Conservation (phyloP, 2,329 filamentous ascomycete genomes). For the Fusarium papillatum region DNA sequence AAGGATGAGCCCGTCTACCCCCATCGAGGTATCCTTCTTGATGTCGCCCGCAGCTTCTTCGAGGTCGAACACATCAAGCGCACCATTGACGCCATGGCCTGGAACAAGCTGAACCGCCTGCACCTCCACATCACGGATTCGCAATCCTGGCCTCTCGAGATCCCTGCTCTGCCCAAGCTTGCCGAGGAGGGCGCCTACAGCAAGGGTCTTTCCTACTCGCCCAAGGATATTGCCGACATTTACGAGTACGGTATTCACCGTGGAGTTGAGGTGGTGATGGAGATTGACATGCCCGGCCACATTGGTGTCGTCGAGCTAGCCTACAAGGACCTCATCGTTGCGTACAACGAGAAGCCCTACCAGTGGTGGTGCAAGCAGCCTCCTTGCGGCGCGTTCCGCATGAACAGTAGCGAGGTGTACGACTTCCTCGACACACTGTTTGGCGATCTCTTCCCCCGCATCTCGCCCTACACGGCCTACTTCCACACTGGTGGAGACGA, state of each 20-base stretch:
- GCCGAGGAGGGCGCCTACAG: constrained; percentile 81
- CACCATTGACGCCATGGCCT: constrained; percentile 82
- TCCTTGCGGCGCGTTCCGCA: constrained; percentile 78
- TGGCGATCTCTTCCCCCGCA: constrained; percentile 81
- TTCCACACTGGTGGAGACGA: constrained; percentile 94
- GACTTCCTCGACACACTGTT: constrained; percentile 80
- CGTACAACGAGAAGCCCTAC: constrained; percentile 68
- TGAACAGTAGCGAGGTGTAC: constrained; percentile 80
- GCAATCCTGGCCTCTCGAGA: constrained; percentile 88
- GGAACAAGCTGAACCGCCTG: constrained; percentile 87
- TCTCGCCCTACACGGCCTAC: constrained; percentile 77
- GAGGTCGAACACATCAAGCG: constrained; percentile 76
- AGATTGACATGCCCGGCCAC: constrained; percentile 74
- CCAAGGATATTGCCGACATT: constrained; percentile 73
- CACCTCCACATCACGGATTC: constrained; percentile 88
- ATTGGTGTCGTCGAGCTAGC: constrained; percentile 65
- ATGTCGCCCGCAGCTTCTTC: constrained; percentile 82
- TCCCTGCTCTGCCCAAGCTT: constrained; percentile 79
- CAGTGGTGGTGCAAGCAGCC: constrained; percentile 72
- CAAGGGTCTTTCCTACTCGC: constrained; percentile 75
- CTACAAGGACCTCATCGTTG: constrained; percentile 69
- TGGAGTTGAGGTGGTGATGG: constrained; percentile 71
- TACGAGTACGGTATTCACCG: constrained; percentile 78
- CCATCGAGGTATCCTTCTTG: constrained; percentile 85
- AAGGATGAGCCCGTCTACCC: constrained; percentile 80